phyloP scores from a whole-genome alignment of 2,329 filamentous ascomycete genomes.

The Fusarium cicatricum region DNA sequence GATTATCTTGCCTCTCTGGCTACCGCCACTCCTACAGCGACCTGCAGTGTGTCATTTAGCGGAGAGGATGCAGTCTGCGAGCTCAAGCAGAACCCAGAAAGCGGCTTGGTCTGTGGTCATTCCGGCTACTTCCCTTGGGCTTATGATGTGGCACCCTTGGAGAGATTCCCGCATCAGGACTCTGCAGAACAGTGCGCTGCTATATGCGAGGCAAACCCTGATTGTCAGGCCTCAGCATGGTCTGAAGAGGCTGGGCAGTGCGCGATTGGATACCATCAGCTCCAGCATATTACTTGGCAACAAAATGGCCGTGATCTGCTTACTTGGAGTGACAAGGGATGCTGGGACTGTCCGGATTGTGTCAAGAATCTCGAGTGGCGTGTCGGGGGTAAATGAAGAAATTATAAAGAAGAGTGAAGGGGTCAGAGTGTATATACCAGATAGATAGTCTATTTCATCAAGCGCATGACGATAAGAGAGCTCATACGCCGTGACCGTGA shows the following conservation, averaged over 20 bases:
- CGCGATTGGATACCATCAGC: background rate
- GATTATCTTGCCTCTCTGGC: background rate
- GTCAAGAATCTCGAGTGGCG: slow-evolving; percentile 14
- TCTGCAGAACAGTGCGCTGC: slow-evolving; percentile 5
- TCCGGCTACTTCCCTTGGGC: slow-evolving; percentile 6
- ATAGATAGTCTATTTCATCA: too few relatives aligned
- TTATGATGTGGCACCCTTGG: background rate
- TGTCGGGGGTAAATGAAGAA: background rate
- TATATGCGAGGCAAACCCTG: slow-evolving; percentile 12
- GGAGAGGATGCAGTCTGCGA: slow-evolving; percentile 9
- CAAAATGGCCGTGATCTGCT: background rate
- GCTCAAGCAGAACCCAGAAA: background rate
- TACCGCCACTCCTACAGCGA: background rate
- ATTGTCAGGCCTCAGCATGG: background rate
- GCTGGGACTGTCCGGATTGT: slow-evolving; percentile 14
- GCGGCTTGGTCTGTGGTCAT: background rate
- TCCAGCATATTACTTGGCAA: background rate
- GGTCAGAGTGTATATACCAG: too few relatives aligned
- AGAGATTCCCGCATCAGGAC: slow-evolving; percentile 7
- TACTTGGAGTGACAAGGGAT: slow-evolving; percentile 17
- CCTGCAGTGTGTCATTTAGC: background rate
- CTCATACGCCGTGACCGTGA: too few relatives aligned
- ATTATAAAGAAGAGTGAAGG: too few relatives aligned
- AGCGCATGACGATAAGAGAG: too few relatives aligned
- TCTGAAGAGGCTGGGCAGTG: background rate